phyloP scores from a whole-genome alignment of 139 green algal genomes.

The Nannochloris sp. region DNA sequence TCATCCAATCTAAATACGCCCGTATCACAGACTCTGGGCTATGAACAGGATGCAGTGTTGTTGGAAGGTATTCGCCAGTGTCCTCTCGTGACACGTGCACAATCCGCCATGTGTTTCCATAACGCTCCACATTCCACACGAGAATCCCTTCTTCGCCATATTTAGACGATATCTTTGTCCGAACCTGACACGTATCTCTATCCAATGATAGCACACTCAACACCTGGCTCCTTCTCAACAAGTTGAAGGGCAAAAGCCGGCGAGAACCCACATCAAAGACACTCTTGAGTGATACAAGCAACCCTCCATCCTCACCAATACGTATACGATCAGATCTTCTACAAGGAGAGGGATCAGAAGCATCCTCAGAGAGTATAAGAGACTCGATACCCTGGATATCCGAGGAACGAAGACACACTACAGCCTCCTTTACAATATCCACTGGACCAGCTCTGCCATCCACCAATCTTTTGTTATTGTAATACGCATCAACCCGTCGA shows the following conservation, averaged over 20 bases:
- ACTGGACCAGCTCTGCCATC: background rate
- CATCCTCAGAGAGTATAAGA: background rate
- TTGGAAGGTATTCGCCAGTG: background rate
- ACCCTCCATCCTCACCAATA: background rate
- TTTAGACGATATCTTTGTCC: conserved; percentile 33
- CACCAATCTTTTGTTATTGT: no score
- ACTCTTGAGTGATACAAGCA: background rate
- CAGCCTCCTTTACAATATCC: background rate
- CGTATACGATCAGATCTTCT: no score
- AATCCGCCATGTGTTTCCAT: background rate
- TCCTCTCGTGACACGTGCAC: background rate
- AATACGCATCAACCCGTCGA: no score
- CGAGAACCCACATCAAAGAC: conserved; percentile 28
- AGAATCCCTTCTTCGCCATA: conserved; percentile 38
- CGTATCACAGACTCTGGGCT: background rate
- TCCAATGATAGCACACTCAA: conserved; percentile 37
- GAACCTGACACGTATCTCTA: conserved; percentile 11
- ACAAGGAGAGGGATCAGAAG: no score
- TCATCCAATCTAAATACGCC: background rate
- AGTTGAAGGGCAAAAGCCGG: conserved; percentile 41
- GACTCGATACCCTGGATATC: background rate
- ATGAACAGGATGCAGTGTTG: background rate
- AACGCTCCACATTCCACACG: conserved; percentile 22
- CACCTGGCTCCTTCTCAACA: conserved; percentile 50
- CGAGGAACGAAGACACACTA: background rate